phyloP scores from a whole-genome alignment of 192 early-diverging fungal species.

The Backusella psychrophila region DNA sequence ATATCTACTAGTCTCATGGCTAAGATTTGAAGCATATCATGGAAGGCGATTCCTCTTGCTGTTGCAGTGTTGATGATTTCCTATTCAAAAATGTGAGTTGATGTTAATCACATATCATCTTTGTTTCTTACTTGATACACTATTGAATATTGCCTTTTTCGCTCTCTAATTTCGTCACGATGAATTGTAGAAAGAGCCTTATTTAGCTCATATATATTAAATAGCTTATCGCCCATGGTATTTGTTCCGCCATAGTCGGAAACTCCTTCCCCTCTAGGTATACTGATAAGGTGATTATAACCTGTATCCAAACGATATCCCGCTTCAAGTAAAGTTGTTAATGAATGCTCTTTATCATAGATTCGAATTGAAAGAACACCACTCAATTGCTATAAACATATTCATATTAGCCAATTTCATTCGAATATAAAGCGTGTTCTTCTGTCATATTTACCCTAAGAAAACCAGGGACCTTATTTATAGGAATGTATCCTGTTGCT shows the following conservation, averaged over 20 bases:
- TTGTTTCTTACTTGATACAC: slow-evolving; percentile 20
- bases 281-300: slow-evolving; percentile 7
- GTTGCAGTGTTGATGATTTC: neutral
- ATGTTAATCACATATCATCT: neutral
- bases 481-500: slow-evolving; percentile 25
- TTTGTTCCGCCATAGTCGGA: neutral
- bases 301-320: slow-evolving; percentile 15
- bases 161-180: neutral
- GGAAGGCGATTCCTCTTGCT: slow-evolving; percentile 16
- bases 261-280: neutral
- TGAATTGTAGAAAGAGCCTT: slow-evolving; percentile 22
- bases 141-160: slow-evolving; percentile 9
- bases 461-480: slow-evolving; percentile 18
- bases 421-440: neutral
- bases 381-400: slow-evolving; percentile 12
- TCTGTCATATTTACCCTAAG: slow-evolving; percentile 8
- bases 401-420: neutral
- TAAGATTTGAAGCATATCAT: slow-evolving; percentile 11
- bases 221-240: neutral
- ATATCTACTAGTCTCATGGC: slow-evolving; percentile 23
- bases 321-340: slow-evolving; percentile 9
- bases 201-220: slow-evolving; percentile 14
- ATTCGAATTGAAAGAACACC: slow-evolving; percentile 21
- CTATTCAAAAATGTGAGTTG: neutral
- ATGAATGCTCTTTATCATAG: slow-evolving; percentile 8